These are phyloP conservation scores for Zanthoxylum bungeanum DNA, from an alignment of 345 rosid species.

Conservation along the genomic window DNA sequence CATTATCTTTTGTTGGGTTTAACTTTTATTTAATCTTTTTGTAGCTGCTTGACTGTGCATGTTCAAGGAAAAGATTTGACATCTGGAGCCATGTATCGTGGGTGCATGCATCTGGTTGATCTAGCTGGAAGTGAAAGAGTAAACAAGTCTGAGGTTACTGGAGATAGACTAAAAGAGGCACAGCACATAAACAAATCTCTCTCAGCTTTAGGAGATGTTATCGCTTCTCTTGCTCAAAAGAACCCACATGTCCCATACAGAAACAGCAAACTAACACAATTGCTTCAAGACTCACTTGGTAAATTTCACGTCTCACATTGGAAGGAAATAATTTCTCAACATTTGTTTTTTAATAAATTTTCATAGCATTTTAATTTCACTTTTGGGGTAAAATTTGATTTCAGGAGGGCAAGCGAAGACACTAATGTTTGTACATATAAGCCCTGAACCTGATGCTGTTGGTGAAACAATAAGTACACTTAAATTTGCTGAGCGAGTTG, in stretches of 20 bases:
- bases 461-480: slow-evolving; percentile 94
- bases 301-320: slow-evolving; percentile 13
- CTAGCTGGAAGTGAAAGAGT: slow-evolving; percentile 98
- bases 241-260: slow-evolving; percentile 95
- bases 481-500: slow-evolving; percentile 96
- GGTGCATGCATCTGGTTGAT: slow-evolving; percentile 98
- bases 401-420: slow-evolving; percentile 99
- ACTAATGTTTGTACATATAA: slow-evolving; percentile 93
- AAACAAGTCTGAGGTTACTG: slow-evolving; percentile 89
- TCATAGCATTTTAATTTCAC: background rate
- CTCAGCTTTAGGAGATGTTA: slow-evolving; percentile 98
- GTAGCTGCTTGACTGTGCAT: slow-evolving; percentile 96
- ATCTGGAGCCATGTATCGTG: slow-evolving; percentile 71
- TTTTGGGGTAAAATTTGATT: slow-evolving; percentile 14
- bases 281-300: slow-evolving; percentile 98
- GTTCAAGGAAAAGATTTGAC: slow-evolving; percentile 91
- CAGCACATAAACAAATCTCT: slow-evolving; percentile 89
- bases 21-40: slow-evolving; percentile 23
- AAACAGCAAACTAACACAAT: slow-evolving; percentile 96
- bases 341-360: background rate
- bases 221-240: slow-evolving; percentile 95
- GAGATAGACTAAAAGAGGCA: slow-evolving; percentile 94
- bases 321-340: slow-evolving; percentile 2
- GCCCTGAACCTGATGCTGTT: slow-evolving; percentile 84
- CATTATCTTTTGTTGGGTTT: background rate